Percentiles rank a stretch among this genome's conserved stretches.
Evolutionary conservation across 805 yeast genomes (phyloP).

Genomic region (Schwanniomyces vanrijiae): DNA sequence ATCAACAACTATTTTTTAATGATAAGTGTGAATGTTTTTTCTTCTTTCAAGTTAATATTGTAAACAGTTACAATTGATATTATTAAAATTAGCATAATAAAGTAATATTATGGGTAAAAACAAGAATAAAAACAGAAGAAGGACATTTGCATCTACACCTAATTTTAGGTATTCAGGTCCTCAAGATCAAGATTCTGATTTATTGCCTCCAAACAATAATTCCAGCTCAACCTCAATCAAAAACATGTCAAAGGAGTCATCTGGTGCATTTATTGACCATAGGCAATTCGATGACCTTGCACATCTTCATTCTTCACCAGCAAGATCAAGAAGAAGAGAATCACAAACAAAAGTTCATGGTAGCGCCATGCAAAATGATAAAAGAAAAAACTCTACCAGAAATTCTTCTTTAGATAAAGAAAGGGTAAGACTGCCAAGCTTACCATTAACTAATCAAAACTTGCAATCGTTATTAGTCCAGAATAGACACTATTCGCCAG

Average conservation of each 20-base stretch:
- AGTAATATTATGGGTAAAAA: slow-evolving; percentile 1
- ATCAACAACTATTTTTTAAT: not conserved
- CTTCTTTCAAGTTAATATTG: not conserved
- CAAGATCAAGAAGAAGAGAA: slow-evolving; percentile 25
- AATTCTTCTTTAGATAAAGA: not conserved
- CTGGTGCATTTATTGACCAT: slow-evolving; percentile 31
- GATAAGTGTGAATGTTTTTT: not conserved
- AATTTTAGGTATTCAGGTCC: not conserved
- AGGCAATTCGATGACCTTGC: slow-evolving; percentile 25
- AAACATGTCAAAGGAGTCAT: not conserved
- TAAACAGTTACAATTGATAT: too few relatives aligned
- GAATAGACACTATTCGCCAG: slow-evolving; percentile 9
- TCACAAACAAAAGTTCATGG: slow-evolving; percentile 5
- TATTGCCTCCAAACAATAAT: not conserved
- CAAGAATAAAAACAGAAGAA: slow-evolving; percentile 1
- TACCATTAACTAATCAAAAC: slow-evolving; percentile 41
- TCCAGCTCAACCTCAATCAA: not conserved
- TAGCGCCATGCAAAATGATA: not conserved
- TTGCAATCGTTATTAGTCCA: slow-evolving; percentile 25
- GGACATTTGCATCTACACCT: slow-evolving; percentile 1
- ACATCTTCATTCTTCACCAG: slow-evolving; percentile 28
- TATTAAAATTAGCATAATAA: too few relatives aligned
- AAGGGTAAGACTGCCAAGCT: slow-evolving; percentile 1
- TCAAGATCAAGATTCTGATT: not conserved
- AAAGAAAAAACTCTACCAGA: slow-evolving; percentile 3